These are phyloP conservation scores for Arthonia radiata DNA, from an alignment of 495 filamentous ascomycete genomes.

Conservation along the genomic window DNA sequence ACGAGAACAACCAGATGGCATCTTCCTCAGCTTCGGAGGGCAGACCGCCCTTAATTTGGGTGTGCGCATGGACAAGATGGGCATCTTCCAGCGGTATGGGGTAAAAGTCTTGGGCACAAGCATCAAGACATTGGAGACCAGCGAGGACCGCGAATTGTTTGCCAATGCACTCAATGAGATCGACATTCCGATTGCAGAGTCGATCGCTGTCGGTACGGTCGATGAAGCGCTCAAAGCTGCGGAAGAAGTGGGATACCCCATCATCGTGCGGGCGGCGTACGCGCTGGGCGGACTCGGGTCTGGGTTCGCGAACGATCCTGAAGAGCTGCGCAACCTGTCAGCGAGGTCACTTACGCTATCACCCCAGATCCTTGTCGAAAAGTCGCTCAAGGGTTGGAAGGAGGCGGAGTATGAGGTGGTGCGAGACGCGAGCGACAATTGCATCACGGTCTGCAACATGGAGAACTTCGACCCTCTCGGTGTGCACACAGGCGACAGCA, in stretches of 20 bases:
- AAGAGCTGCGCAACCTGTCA: conserved; percentile 79
- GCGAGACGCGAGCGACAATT: conserved; percentile 81
- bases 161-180: conserved; percentile 81
- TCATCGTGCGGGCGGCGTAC: conserved; percentile 91
- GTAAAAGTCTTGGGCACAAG: conserved; percentile 89
- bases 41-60: conserved; percentile 92
- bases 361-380: conserved; percentile 91
- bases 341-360: conserved; percentile 84
- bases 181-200: conserved; percentile 88
- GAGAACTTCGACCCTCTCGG: conserved; percentile 96
- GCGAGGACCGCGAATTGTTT: conserved; percentile 90
- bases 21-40: conserved; percentile 91
- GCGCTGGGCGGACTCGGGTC: conserved; percentile 88
- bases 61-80: conserved; percentile 92
- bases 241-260: conserved; percentile 71
- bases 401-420: conserved; percentile 97
- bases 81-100: conserved; percentile 79
- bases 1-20: conserved; percentile 82
- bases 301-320: conserved; percentile 83
- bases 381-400: conserved; percentile 99
- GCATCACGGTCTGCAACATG: conserved; percentile 99
- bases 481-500: conserved; percentile 91
- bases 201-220: conserved; percentile 68
- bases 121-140: conserved; percentile 78
- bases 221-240: conserved; percentile 80